phyloP scores from a whole-genome alignment of 352 stramenopile species.

The Pythium coloratum region DNA sequence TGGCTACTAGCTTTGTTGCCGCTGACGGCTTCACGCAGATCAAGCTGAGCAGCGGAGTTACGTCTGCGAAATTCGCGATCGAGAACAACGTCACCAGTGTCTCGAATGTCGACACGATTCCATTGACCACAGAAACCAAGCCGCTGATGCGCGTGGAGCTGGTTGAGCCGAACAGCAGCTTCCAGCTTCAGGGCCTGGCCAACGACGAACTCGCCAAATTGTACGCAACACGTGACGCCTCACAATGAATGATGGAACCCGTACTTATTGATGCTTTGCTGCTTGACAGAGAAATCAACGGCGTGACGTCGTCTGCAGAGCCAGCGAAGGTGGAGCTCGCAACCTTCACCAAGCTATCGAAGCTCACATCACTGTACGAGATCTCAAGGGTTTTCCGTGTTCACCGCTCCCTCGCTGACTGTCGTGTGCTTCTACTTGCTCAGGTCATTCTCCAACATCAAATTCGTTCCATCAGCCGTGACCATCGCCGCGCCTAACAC shows the following conservation, averaged over 20 bases:
- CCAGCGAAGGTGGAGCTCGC: background rate
- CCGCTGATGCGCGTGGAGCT: background rate
- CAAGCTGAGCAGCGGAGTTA: background rate
- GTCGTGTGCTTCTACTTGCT: background rate
- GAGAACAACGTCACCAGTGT: background rate
- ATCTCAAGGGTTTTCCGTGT: background rate
- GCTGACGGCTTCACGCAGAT: background rate
- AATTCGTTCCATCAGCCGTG: constrained; percentile 22
- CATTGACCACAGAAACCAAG: background rate
- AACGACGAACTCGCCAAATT: background rate
- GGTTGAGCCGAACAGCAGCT: background rate
- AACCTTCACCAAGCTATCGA: background rate
- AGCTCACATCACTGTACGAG: background rate
- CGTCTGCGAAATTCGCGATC: background rate
- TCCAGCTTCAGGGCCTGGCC: background rate
- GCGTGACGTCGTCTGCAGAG: background rate
- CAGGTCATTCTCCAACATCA: constrained; percentile 32
- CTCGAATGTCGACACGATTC: background rate
- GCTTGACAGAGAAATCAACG: background rate
- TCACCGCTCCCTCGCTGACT: background rate
- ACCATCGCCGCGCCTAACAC: constrained; percentile 16
- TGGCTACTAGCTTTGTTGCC: background rate
- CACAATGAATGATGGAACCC: background rate
- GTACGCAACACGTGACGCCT: background rate
- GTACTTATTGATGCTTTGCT: background rate